These are phyloP conservation scores for Aphanocladium album DNA, from an alignment of 2,329 filamentous ascomycete genomes.

Conservation along the genomic window DNA sequence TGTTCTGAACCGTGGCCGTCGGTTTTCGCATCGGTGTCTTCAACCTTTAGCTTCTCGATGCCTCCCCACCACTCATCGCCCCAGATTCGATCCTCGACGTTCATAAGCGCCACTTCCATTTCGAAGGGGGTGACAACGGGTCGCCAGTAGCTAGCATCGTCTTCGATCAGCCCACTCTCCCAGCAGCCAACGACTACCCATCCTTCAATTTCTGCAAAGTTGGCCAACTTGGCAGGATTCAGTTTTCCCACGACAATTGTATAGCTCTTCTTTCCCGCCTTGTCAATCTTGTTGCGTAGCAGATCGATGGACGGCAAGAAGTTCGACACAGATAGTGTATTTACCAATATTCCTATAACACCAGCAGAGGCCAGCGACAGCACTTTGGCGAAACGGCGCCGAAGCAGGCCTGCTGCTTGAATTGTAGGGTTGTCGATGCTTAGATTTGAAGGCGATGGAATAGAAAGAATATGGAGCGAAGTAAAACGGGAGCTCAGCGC, in stretches of 20 bases:
- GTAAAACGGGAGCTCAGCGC: constrained; percentile 79
- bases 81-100: constrained; percentile 75
- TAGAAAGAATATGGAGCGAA: constrained; percentile 73
- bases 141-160: constrained; percentile 73
- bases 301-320: constrained; percentile 77
- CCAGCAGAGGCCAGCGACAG: constrained; percentile 74
- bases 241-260: constrained; percentile 95
- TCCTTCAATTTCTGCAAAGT: constrained; percentile 90
- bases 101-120: constrained; percentile 69
- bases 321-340: constrained; percentile 87
- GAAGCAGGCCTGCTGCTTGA: constrained; percentile 54
- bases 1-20: constrained; percentile 19
- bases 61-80: constrained; percentile 84
- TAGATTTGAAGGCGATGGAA: constrained; percentile 47
- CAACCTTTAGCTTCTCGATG: constrained; percentile 53
- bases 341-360: constrained; percentile 90
- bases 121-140: constrained; percentile 96
- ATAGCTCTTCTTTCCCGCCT: constrained; percentile 89
- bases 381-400: constrained; percentile 82
- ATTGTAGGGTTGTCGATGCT: constrained; percentile 41
- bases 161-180: constrained; percentile 91
- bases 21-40: constrained; percentile 15
- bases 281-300: constrained; percentile 66
- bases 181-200: constrained; percentile 98
- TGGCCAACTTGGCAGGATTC: constrained; percentile 91